Conservation (phyloP, 139 green algal genomes). For the Diplosphaera chodatii region DNA sequence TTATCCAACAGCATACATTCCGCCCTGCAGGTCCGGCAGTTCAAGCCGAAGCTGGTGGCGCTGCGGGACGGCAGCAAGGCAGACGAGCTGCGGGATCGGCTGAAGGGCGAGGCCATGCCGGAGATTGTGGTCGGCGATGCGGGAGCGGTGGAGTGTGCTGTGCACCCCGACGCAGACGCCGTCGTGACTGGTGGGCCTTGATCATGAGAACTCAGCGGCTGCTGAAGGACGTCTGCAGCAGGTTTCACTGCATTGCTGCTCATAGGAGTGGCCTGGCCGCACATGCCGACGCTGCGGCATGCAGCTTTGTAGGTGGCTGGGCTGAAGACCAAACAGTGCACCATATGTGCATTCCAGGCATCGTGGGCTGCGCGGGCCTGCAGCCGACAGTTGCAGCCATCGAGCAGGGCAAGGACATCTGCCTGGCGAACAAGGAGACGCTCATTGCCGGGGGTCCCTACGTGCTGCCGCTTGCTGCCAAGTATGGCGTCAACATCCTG, state of each 20-base stretch:
- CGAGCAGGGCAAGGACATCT: conserved; percentile 96
- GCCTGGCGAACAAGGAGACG: conserved; percentile 99
- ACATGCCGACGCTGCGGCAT: too few relatives aligned
- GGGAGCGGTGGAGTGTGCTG: conserved; percentile 75
- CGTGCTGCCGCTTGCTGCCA: conserved; percentile 86
- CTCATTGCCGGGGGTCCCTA: conserved; percentile 91
- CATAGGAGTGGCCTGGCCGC: too few relatives aligned
- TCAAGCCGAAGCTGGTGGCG: conserved; percentile 85
- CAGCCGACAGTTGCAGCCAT: conserved; percentile 95
- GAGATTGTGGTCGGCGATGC: conserved; percentile 89
- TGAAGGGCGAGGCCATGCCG: conserved; percentile 50
- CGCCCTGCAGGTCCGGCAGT: conserved; percentile 60
- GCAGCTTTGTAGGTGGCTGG: too few relatives aligned
- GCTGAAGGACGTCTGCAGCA: too few relatives aligned
- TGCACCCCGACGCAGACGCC: conserved; percentile 26
- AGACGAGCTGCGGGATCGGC: conserved; percentile 40
- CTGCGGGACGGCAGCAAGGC: conserved; percentile 67
- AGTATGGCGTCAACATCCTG: conserved; percentile 91
- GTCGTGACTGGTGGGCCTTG: background rate
- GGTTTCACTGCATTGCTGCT: too few relatives aligned
- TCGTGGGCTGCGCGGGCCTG: conserved; percentile 92
- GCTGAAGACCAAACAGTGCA: too few relatives aligned
- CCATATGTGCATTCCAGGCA: conserved; percentile 48
- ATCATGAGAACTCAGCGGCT: too few relatives aligned
- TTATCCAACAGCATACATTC: too few relatives aligned